Base-by-base conservation (phyloP, 73 alveolate species). In the Paramecium octaurelia region DNA sequence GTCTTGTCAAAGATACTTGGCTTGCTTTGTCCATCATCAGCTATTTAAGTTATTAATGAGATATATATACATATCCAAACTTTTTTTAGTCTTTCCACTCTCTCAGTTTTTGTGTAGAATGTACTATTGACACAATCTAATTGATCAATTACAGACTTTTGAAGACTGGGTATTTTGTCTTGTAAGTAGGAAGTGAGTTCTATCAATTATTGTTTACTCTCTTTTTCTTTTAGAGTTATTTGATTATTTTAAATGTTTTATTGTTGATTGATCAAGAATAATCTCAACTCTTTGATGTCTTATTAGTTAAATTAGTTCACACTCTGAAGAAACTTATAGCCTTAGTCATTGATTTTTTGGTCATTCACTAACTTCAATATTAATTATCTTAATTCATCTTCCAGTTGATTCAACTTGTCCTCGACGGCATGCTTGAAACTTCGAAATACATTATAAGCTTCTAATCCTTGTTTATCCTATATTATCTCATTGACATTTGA, bases 401-500 rank as follows among this genome's bases (percentile, higher is more conserved):
- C 91, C 1, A 80, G 35, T 23, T 80, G 16, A 24, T 42, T 24
- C 12, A 80, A 27, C 8, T 35, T 42, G 2, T 42, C n/a, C 18
- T 80, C 91, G 27, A 80, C 21, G 0, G 46, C 57, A 21, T 80
- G 18, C 24, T 48, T 80, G 8, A 44, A 80, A 24, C 43, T 23
- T 23, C 9, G 12, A 46, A 80, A 80, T 42, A 46, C 11, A 24
- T 80, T 21, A 23, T 31, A 43, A 80, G 91, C 75, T 48, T 80
- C 44, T 2, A 80, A 46, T 42, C 91, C 91, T 20, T 34, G 12
- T 44, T 42, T 42, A 43, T 80, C 91, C 18, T 42, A 80, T 21
- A 80, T 35, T 2, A 80, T 42, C 16, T 80, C 75, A 48, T 80
- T 80, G 16, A 48, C 91, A 80, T 80, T 80, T 5, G 91, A 6